These are phyloP conservation scores for Sclerospora graminicola DNA, from an alignment of 352 stramenopile species.

Conservation along the genomic window DNA sequence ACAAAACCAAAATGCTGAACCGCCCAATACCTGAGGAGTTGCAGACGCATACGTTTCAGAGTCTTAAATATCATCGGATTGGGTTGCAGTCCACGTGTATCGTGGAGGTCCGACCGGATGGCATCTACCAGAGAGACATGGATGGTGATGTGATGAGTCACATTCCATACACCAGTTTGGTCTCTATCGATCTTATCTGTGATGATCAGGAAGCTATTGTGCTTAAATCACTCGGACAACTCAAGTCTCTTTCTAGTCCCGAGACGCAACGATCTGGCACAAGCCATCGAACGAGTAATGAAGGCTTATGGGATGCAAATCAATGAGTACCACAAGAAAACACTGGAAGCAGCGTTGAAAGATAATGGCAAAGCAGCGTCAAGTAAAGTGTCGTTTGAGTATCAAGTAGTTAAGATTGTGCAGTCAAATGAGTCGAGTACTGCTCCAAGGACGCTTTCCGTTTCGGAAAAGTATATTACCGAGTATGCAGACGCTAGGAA, in stretches of 20 bases:
- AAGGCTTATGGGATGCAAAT: constrained; percentile 70
- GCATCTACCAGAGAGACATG: constrained; percentile 64
- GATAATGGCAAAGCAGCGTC: constrained; percentile 24
- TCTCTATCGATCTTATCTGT: constrained; percentile 76
- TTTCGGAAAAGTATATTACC: constrained; percentile 65
- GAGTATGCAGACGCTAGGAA: constrained; percentile 40
- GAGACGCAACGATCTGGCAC: constrained; percentile 57
- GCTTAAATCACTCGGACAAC: constrained; percentile 74
- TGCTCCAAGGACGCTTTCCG: constrained; percentile 32
- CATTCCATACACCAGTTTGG: constrained; percentile 73
- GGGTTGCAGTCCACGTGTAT: constrained; percentile 54
- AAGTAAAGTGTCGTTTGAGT: constrained; percentile 46
- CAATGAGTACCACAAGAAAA: constrained; percentile 80
- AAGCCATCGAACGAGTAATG: constrained; percentile 59
- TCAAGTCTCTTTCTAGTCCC: constrained; percentile 69
- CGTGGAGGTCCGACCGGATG: constrained; percentile 59
- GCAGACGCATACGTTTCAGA: constrained; percentile 40
- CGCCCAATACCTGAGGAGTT: constrained; percentile 27
- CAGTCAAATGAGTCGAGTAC: constrained; percentile 28
- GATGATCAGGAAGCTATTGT: constrained; percentile 59
- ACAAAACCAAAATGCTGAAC: constrained; percentile 30
- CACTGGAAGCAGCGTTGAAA: constrained; percentile 45
- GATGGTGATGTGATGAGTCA: constrained; percentile 72
- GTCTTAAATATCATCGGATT: constrained; percentile 48
- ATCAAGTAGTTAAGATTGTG: constrained; percentile 52